Evolutionary conservation across 441 rosid species (phyloP), one percentile per base, ranked within the genome.

Genomic region (Rhodomyrtus psidioides): DNA sequence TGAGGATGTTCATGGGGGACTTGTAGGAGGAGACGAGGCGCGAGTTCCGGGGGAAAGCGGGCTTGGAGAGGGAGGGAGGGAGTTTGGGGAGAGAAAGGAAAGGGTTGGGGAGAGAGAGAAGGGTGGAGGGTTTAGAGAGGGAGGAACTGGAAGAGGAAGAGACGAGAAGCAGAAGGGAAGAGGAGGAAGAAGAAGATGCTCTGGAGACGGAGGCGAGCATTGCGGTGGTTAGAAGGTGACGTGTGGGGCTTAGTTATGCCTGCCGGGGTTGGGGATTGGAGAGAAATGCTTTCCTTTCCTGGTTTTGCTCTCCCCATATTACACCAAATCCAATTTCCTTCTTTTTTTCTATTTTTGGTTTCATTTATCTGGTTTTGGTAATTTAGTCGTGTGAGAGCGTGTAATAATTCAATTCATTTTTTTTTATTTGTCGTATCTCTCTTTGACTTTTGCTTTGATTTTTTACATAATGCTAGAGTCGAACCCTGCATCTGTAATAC

Each of bases 1-100:
- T 96, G 89, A 97, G 97, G 88, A 97, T 93, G 93, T 95, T 95
- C 99, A 97, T 94, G 17, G 90, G 89, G 55, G 92, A 81, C 6
- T 60, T 79, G 89, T 83, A 86, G 57, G 46, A 28, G 81, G 92
- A 92, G 53, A 88, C 15, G 81, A 62, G 70, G 23, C 88, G 56
- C 26, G 23, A 12, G 83, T 49, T 84, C 79, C 58, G 60, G 85
- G 86, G 88, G 88, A 58, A 82, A 84, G 85, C 12, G 86, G 87
- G 88, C 53, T 70, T 86, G 49, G 91, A 85, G 84, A 59, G 17
- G 55, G 82, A 84, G 86, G 12, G 4, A 26, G 46, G 39, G 53
- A 21, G 83, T 2, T 39, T 21, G 24, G 86, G 24, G 53, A 82
- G 82, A 42, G 87, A 34, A 46, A 88, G 55, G 76, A 82, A 86